Evolutionary conservation across 768 basidiomycete species (phyloP), one percentile per base, ranked within the genome.

Genomic region (Tricholoma sp.): DNA sequence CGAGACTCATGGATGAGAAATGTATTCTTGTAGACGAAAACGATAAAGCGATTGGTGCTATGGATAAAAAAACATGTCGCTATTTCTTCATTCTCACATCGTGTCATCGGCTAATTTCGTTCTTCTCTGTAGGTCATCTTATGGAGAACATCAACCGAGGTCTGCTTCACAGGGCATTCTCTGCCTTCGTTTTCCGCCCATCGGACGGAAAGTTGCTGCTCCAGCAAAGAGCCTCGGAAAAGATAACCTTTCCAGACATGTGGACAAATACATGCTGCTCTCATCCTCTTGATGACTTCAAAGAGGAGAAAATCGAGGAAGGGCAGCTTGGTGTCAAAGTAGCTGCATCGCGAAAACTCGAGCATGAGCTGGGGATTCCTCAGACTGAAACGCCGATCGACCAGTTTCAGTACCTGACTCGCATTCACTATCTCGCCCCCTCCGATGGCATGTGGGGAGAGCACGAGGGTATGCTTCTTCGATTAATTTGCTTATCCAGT

Each of bases 231-330:
- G 97, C 97, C 17, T 79, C 86, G n/a, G 94, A 96, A 76, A 99
- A 99, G 78, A 99, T 99, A 68, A 99, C 97, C 6, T 99, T 99
- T 76, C 97, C 97, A 5, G 82, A 91, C 64, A 94, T 98, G 94
- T 99, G 97, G 97, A 99, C 97, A 32, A 99, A 99, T 73, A 98
- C 97, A 7, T 99, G 97, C 70, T 99, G 96, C 75, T 94, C 92
- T 20, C 96, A 99, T 68, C 96, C 96, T 15, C 78, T 99, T 50
- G 86, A 91, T 63, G 97, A 98, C 73, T 91, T 94, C 61, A 88
- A 87, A 59, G 81, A 83, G 61, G 88, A 94, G 73, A 92, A 87
- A 74, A 69, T 84, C 7, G 89, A 91, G 72, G 63, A 74, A 61
- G 81, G 84, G 34, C 90, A 97, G 69, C 76, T 82, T 65, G 95